Base-by-base conservation (phyloP, 78 protist species). In the Chrysochromulina parva region DNA sequence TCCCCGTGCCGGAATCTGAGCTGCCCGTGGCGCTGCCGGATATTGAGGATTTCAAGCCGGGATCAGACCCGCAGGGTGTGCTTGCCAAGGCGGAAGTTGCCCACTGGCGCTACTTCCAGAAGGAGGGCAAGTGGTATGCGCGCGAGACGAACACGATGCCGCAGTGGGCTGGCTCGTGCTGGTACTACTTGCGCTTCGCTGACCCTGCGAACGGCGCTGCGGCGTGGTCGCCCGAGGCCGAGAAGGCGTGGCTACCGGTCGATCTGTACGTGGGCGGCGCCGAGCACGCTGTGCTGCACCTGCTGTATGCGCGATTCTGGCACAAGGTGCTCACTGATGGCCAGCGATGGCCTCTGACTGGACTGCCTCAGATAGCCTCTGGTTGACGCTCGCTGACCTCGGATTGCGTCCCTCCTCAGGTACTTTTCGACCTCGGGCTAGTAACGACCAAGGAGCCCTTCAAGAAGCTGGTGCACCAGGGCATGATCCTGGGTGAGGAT, bases 201-300 rank as follows among this genome's bases (percentile, higher is more conserved):
- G 93, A 91, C 59, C 93, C 93, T 0, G 55, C 52, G 24, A 91
- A 91, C 71, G 20, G 1, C 1, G 17, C 73, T 1, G 13, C 22
- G 65, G 60, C 82, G 54, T 69, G 80, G 84, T 66, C 84, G 53
- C 22, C 55, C 38, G 58, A 67, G 38, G 91, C 76, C 24, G 71
- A 59, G n/a, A 9, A 59, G 28, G 53, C 69, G 60, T 91, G 66
- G 89, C 90, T 96, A 92, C 97, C 97, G 20, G 95, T 96, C 3
- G 98, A 98, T 78, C 59, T 96, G 38, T 98, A 78, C 62, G 86
- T 97, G 7, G 98, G 99, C 62, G 98, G 99, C 57, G 93, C 93
- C 47, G 99, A 98, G 85, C 99, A 98, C 73, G 99, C 99, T 1
- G 94, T 97, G 59, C 87, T 98, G 47, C 99, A 98, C 87, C 80